Evolutionary conservation across 2,329 filamentous ascomycete genomes (phyloP), one percentile per base, ranked within the genome.

Genomic region (Xylaria sp.): DNA sequence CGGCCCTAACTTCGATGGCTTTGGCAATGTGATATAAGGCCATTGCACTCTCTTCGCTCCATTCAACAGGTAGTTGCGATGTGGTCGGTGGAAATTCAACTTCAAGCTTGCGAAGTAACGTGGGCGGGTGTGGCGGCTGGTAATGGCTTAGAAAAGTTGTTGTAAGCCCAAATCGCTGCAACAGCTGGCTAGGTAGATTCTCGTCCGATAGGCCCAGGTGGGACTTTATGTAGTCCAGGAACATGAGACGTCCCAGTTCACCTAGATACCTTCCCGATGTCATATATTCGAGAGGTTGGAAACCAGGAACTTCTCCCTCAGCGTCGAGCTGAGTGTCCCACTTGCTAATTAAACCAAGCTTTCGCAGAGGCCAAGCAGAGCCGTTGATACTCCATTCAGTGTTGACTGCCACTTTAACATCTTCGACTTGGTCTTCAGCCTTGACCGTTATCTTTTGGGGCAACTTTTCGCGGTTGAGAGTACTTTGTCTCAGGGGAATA

Each of bases 281-380:
- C 91, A 95, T 93, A 80, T 94, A 95, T 77, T 96, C 93, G 23
- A 95, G 87, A 0, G 92, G 92, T 73, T 95, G 92, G 74, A 95
- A 94, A 0, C 92, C 92, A 0, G 92, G 91, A 7, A 83, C 84
- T 74, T 93, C 90, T 74, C 90, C 91, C 55, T 89, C 86, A 4
- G 80, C 80, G 74, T 94, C 92, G 6, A 96, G 84, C 68, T 85
- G 81, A 10, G 83, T 80, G 75, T 96, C 93, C 92, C 92, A 95
- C 44, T 81, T 82, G 10, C 88, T 94, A 61, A 93, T 87, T 57
- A 94, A 84, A 0, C 84, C 83, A 23, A 90, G 81, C 28, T 90
- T 85, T 28, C 85, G 83, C 63, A 95, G 82, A 0, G 92, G 91
- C 7, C 85, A 83, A n/a, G 89, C 89, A 1, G 92, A 89, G 7